Evolutionary conservation across 495 filamentous ascomycete species (phyloP).

Genomic region (Aspergillus kassunensis): DNA sequence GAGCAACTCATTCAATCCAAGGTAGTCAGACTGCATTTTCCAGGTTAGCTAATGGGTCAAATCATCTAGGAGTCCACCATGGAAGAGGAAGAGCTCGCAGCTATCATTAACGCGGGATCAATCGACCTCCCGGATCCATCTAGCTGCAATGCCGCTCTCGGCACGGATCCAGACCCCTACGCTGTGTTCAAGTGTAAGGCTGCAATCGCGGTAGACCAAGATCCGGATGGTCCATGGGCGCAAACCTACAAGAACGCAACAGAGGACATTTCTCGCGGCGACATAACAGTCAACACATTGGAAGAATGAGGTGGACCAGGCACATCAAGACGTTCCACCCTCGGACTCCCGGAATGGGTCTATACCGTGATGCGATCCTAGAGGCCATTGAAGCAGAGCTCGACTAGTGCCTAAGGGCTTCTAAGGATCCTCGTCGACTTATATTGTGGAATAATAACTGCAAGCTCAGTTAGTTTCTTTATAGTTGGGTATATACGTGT

Average conservation of each 20-base stretch:
- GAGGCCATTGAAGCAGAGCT: constrained; percentile 1
- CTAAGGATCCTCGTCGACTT: neutral
- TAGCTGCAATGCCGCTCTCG: neutral
- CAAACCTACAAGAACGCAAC: neutral
- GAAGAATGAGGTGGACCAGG: neutral
- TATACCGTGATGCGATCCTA: neutral
- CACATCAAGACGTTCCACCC: constrained; percentile 8
- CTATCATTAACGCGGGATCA: neutral
- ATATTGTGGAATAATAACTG: too few relatives aligned
- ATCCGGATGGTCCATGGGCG: constrained; percentile 1
- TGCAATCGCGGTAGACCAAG: neutral
- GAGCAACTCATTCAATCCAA: neutral
- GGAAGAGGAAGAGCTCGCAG: neutral
- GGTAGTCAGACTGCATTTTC: neutral
- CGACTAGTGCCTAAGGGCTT: neutral
- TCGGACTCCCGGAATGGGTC: constrained; percentile 2
- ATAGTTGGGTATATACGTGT: neutral
- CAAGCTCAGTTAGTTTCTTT: neutral
- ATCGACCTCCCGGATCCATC: constrained; percentile 1
- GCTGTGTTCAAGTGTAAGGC: neutral
- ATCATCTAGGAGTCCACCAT: neutral
- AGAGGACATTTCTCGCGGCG: neutral
- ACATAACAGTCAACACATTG: neutral
- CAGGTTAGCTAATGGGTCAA: neutral
- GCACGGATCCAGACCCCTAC: constrained; percentile 4